These are phyloP conservation scores for Tricholoma matsutake DNA, from an alignment of 768 basidiomycete genomes.

Conservation along the genomic window DNA sequence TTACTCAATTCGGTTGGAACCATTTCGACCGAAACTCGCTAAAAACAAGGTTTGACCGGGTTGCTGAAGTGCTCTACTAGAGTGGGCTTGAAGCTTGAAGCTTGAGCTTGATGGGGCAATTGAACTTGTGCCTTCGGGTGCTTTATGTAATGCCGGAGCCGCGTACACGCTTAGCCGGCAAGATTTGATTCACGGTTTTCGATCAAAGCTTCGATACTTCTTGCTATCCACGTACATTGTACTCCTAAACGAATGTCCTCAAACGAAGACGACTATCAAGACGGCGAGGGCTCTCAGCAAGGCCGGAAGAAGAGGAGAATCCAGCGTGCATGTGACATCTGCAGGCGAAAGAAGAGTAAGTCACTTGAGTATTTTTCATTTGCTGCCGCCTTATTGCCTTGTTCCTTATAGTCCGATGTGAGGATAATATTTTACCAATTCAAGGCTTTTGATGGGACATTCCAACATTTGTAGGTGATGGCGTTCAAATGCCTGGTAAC, in stretches of 20 bases:
- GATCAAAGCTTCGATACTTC: too few relatives aligned
- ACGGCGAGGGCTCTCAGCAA: conserved; percentile 34
- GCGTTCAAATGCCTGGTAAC: conserved; percentile 64
- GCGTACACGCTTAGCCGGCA: too few relatives aligned
- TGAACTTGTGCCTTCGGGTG: too few relatives aligned
- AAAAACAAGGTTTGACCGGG: too few relatives aligned
- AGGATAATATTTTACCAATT: conserved; percentile 18
- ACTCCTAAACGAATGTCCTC: conserved; percentile 49
- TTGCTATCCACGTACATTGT: too few relatives aligned
- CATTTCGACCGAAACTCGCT: too few relatives aligned
- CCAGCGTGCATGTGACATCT: conserved; percentile 79
- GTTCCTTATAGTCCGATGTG: conserved; percentile 56
- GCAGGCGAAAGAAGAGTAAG: conserved; percentile 80
- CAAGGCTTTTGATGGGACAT: background rate
- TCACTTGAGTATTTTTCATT: conserved; percentile 3
- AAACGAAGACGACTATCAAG: conserved; percentile 60
- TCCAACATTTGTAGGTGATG: conserved; percentile 50
- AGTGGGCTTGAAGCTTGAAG: too few relatives aligned
- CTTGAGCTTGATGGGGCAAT: too few relatives aligned
- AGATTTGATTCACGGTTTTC: too few relatives aligned
- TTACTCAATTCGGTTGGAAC: too few relatives aligned
- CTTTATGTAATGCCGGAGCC: too few relatives aligned
- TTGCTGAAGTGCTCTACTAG: too few relatives aligned
- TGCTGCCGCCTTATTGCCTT: conserved; percentile 3
- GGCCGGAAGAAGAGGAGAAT: conserved; percentile 66